A percentile compares a stretch with the other conserved stretches of the same genome.
These are phyloP conservation scores for Aspergillus bombycis DNA, from an alignment of 2,329 filamentous ascomycete genomes.

Conservation along the genomic window DNA sequence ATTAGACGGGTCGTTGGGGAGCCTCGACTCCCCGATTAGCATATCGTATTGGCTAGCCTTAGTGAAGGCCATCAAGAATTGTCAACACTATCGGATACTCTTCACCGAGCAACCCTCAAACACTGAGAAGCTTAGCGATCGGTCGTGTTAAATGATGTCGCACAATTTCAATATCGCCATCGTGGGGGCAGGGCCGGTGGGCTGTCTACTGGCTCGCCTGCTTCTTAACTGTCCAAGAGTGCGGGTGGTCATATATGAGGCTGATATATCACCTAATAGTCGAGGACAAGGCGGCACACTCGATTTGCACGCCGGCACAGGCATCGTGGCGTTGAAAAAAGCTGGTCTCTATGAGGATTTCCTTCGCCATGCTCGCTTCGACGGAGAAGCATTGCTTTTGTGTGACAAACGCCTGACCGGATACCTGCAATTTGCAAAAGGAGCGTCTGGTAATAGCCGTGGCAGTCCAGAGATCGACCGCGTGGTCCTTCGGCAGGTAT, in stretches of 20 bases:
- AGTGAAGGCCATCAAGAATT: background rate
- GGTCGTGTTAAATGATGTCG: background rate
- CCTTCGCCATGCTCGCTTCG: constrained; percentile 6
- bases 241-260: background rate
- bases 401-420: background rate
- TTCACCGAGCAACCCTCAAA: background rate
- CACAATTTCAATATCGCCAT: background rate
- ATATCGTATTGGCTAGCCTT: no score
- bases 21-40: no score
- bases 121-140: background rate
- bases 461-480: constrained; percentile 9
- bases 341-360: constrained; percentile 30
- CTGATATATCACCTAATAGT: constrained; percentile 23
- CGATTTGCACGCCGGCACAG: constrained; percentile 33
- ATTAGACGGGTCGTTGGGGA: no score
- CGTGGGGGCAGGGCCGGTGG: background rate
- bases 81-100: background rate
- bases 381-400: background rate
- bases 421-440: background rate
- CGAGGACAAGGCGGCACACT: constrained; percentile 27
- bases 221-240: background rate
- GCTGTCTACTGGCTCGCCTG: background rate
- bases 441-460: background rate
- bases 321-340: constrained; percentile 27
- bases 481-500: background rate